Conservation (phyloP, 805 yeast species). For the Wickerhamomyces queroliae region DNA sequence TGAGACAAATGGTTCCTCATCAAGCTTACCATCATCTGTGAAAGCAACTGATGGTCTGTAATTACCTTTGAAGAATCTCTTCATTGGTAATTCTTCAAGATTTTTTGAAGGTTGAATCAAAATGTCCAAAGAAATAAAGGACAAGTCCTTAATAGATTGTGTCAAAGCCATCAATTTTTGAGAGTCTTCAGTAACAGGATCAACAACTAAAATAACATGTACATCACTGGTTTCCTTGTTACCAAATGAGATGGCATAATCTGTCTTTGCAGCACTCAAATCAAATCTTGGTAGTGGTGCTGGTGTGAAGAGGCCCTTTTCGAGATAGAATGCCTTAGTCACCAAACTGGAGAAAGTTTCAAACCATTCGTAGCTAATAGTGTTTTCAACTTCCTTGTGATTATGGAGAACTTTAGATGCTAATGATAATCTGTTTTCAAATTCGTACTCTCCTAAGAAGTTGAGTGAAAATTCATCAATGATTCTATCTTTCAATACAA, state of each 20-base stretch:
- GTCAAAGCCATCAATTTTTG: constrained; percentile 54
- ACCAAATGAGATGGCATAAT: constrained; percentile 18
- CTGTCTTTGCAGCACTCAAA: constrained; percentile 26
- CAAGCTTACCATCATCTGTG: constrained; percentile 20
- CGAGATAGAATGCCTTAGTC: constrained; percentile 36
- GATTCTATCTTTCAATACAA: constrained; percentile 27
- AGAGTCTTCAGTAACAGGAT: constrained; percentile 67
- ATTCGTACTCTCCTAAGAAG: constrained; percentile 41
- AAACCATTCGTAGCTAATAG: constrained; percentile 34
- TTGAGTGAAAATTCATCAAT: constrained; percentile 26
- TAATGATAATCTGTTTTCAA: constrained; percentile 35
- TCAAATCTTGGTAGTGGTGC: constrained; percentile 42
- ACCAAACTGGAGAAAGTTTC: constrained; percentile 40
- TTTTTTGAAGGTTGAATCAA: constrained; percentile 51
- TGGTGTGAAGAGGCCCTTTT: constrained; percentile 23
- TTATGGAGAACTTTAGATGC: constrained; percentile 19
- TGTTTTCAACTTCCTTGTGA: constrained; percentile 10
- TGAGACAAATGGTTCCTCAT: constrained; percentile 22
- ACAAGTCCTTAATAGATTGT: constrained; percentile 34
- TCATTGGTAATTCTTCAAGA: constrained; percentile 38
- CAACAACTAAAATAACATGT: constrained; percentile 55
- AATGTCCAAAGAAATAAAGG: constrained; percentile 48
- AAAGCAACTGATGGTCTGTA: constrained; percentile 30
- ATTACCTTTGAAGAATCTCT: constrained; percentile 52
- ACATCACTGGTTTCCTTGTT: constrained; percentile 30